Percentiles rank a stretch among this genome's conserved stretches.
phyloP scores from a whole-genome alignment of 2,329 filamentous ascomycete genomes.

The Fusarium domesticum region DNA sequence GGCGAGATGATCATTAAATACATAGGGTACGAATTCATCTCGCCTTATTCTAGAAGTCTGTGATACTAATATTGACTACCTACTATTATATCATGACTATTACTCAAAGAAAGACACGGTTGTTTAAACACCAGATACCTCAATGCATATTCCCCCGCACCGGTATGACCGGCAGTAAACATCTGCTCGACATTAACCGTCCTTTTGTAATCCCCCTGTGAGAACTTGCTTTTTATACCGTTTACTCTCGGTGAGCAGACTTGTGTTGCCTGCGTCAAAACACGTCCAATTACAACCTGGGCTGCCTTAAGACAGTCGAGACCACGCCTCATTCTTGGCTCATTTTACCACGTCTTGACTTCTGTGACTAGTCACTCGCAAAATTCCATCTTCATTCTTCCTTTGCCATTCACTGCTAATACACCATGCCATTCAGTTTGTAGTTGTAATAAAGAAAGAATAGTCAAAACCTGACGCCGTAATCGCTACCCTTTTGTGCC shows the following conservation, averaged over 20 bases:
- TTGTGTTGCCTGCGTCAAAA: not conserved
- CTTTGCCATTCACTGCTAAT: not conserved
- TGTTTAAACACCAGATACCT: no score
- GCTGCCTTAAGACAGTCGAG: not conserved
- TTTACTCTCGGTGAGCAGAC: not conserved
- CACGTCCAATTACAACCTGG: not conserved
- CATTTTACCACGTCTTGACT: not conserved
- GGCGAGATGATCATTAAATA: no score
- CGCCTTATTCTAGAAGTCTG: conserved; percentile 7
- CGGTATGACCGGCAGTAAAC: not conserved
- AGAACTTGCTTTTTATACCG: not conserved
- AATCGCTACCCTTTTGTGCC: not conserved
- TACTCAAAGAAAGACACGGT: conserved; percentile 4
- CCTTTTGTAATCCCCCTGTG: conserved; percentile 5
- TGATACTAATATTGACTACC: no score
- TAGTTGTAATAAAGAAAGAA: no score
- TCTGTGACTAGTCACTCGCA: not conserved
- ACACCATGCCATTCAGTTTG: not conserved
- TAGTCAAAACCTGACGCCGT: not conserved
- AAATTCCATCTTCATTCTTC: not conserved
- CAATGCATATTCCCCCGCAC: no score
- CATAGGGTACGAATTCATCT: not conserved
- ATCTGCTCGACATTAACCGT: conserved; percentile 1
- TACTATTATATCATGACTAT: no score
- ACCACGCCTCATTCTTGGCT: not conserved